These are phyloP conservation scores for Sporothrix phasma DNA, from an alignment of 2,329 filamentous ascomycete species.

Conservation along the genomic window DNA sequence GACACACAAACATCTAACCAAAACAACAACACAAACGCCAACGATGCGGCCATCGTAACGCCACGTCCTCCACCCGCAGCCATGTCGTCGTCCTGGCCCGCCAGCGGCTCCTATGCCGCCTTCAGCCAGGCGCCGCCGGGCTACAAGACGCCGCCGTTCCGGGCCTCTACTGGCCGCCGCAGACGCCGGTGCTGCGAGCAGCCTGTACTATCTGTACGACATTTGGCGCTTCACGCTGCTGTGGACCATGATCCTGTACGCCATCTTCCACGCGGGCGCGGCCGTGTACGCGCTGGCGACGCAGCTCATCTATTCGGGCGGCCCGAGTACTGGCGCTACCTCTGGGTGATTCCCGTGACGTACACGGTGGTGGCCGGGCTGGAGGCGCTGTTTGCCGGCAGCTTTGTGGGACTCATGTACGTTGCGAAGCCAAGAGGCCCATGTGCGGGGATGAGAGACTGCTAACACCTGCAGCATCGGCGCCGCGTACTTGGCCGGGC, in stretches of 20 bases:
- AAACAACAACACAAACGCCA: background rate
- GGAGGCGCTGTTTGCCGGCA: conserved; percentile 71
- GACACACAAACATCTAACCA: too few species aligned
- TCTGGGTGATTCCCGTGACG: conserved; percentile 63
- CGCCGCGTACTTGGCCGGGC: conserved; percentile 70
- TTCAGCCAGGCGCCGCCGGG: conserved; percentile 32
- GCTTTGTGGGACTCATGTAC: conserved; percentile 69
- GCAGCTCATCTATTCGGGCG: conserved; percentile 47
- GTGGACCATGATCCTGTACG: conserved; percentile 77
- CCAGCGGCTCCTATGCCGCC: background rate
- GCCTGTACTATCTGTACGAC: conserved; percentile 64
- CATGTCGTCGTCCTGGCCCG: conserved; percentile 1
- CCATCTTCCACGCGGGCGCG: conserved; percentile 62
- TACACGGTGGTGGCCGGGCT: conserved; percentile 63
- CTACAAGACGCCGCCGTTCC: conserved; percentile 68
- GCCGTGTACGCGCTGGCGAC: conserved; percentile 62
- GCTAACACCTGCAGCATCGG: conserved; percentile 48
- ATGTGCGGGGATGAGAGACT: background rate
- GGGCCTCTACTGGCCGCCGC: conserved; percentile 66
- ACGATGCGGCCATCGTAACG: background rate
- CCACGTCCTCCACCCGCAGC: too few species aligned
- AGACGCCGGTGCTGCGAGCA: conserved; percentile 37
- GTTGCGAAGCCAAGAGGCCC: conserved; percentile 28
- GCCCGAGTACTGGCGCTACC: conserved; percentile 44
- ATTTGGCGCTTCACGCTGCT: conserved; percentile 81